Base-by-base conservation (phyloP, 2,329 filamentous ascomycete species). In the Clonostachys solani region DNA sequence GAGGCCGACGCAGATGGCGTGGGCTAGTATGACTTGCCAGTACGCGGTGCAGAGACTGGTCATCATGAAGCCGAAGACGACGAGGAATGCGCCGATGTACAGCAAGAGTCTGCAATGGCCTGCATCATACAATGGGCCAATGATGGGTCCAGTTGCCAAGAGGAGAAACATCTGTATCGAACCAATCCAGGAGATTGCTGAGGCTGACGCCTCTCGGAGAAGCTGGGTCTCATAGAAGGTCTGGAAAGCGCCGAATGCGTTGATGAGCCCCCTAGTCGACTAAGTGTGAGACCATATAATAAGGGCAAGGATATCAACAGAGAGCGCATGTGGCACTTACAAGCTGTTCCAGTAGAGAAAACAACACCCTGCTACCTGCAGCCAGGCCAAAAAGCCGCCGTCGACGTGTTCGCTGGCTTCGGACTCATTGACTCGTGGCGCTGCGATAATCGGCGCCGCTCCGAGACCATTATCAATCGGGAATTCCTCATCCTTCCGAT, bases 171-270 rank as follows among this genome's bases (percentile, higher is more conserved):
- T 59, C 49, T 74, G 71, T 10, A 73, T 52, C 15, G 69, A 68
- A 33, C 65, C 70, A 47, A 75, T 71, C 70, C 71, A 73, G 5
- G 70, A 71, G 40, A 76, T 73, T 37, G 60, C 56, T 2, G 67
- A 70, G 2, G 69, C 55, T 1, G 64, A 62, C 16, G 56, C 54
- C 13, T 50, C 41, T 9, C 47, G 49, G 15, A 71, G 61, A 12
- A 69, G 58, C 1, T 56, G 56, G 2, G 59, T 57, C 52, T 69
- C 63, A 51, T 73, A 73, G 56, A 69, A 74, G 5, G 65, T 67
- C 51, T 75, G 69, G 56, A 68, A 75, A 3, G 71, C 68, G 35
- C 71, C 72, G 45, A 69, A 75, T n/a, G 61, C 66, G 54, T 70
- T 73, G 47, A 73, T 60, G 15, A 67, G 52, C n/a, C 65, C 63